Percentiles rank a stretch among this genome's conserved stretches.
Conservation (phyloP, 2,329 filamentous ascomycete genomes). For the Coniochaeta pulveracea region DNA sequence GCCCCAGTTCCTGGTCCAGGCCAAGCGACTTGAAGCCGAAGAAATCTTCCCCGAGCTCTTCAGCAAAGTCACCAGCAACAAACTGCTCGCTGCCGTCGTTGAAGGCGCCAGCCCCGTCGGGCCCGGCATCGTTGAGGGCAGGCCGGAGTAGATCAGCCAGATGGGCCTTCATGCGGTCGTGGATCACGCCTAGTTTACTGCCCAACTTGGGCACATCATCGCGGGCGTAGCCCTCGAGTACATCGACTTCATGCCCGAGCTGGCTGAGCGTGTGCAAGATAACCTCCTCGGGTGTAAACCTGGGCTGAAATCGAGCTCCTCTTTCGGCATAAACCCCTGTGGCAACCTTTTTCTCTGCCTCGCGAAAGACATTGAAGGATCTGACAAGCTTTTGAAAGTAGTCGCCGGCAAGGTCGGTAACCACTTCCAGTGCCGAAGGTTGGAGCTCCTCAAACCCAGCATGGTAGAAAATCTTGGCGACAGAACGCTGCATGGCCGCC, state of each 20-base stretch:
- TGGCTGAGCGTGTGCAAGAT: constrained; percentile 77
- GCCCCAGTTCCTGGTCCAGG: constrained; percentile 79
- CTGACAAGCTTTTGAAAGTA: constrained; percentile 79
- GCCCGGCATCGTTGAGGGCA: constrained; percentile 67
- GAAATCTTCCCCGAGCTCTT: constrained; percentile 96
- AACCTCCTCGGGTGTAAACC: constrained; percentile 75
- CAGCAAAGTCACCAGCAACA: constrained; percentile 90
- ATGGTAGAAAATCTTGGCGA: constrained; percentile 92
- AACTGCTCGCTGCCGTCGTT: constrained; percentile 97
- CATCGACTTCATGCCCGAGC: constrained; percentile 71
- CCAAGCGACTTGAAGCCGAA: constrained; percentile 96
- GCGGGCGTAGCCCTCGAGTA: constrained; percentile 75
- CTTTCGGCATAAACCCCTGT: constrained; percentile 25
- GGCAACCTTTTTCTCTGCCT: constrained; percentile 64
- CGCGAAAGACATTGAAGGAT: constrained; percentile 72
- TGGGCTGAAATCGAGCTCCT: constrained; percentile 40
- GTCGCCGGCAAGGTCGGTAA: constrained; percentile 80
- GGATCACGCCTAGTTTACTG: constrained; percentile 68
- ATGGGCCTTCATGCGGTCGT: constrained; percentile 90
- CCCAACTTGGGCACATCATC: constrained; percentile 87
- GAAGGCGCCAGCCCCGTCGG: constrained; percentile 83
- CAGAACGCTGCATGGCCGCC: constrained; percentile 75
- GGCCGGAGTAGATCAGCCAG: constrained; percentile 88
- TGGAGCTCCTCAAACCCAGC: constrained; percentile 96
- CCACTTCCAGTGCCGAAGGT: constrained; percentile 80